Evolutionary conservation across 2,329 filamentous ascomycete species (phyloP).

Genomic region (Septoria petroselini): DNA sequence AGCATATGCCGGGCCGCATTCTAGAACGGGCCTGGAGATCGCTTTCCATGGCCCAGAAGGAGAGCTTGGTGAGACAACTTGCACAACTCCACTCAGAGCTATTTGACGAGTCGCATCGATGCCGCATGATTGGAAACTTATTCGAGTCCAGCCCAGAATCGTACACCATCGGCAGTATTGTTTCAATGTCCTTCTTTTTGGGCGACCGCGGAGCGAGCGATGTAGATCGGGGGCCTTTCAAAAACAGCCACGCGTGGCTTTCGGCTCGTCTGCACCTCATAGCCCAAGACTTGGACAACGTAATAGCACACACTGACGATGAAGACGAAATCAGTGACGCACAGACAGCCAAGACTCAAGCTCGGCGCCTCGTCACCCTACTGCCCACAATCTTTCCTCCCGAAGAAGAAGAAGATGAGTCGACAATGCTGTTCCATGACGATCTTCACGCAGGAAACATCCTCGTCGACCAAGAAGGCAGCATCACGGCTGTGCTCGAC

Average conservation of each 20-base stretch:
- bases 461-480: slow-evolving; percentile 1
- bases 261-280: slow-evolving; percentile 1
- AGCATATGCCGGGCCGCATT: slow-evolving; percentile 1
- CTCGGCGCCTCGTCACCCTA: background rate
- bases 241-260: slow-evolving; percentile 2
- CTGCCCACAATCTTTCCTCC: background rate
- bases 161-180: slow-evolving; percentile 3
- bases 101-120: background rate
- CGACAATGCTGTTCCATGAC: slow-evolving; percentile 8
- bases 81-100: slow-evolving; percentile 1
- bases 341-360: background rate
- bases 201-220: background rate
- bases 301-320: background rate
- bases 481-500: slow-evolving; percentile 12
- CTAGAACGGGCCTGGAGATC: slow-evolving; percentile 7
- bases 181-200: slow-evolving; percentile 3
- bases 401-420: background rate
- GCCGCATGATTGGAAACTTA: slow-evolving; percentile 1
- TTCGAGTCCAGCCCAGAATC: background rate
- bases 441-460: slow-evolving; percentile 13
- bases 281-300: background rate
- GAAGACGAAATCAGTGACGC: slow-evolving; percentile 6
- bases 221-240: slow-evolving; percentile 6
- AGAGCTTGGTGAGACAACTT: slow-evolving; percentile 1
- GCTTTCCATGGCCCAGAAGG: slow-evolving; percentile 6